Evolutionary conservation across 1,284 basidiomycete genomes (phyloP).

Genomic region (Ganoderma boninense): DNA sequence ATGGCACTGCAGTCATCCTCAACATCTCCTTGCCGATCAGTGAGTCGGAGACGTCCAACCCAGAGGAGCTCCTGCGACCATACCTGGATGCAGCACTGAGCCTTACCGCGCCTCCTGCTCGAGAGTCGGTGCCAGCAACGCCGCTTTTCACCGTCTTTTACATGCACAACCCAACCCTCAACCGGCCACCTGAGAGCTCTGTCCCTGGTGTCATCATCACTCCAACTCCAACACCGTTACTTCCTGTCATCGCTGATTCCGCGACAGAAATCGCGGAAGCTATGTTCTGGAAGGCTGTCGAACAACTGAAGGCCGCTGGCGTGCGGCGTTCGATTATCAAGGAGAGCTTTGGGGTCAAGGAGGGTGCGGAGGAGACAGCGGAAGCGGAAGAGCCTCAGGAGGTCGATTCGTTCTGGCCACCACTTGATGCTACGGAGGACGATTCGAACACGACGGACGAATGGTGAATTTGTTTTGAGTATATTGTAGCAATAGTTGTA

Average conservation of each 20-base stretch:
- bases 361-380: slow-evolving; percentile 12
- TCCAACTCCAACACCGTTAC: slow-evolving; percentile 48
- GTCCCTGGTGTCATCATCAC: slow-evolving; percentile 46
- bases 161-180: slow-evolving; percentile 47
- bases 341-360: slow-evolving; percentile 3
- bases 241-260: slow-evolving; percentile 66
- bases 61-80: slow-evolving; percentile 63
- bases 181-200: slow-evolving; percentile 14
- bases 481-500: background rate
- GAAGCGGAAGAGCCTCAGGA: slow-evolving; percentile 29
- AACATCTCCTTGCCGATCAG: slow-evolving; percentile 65
- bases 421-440: slow-evolving; percentile 40
- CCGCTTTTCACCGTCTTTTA: slow-evolving; percentile 68
- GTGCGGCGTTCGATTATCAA: slow-evolving; percentile 19
- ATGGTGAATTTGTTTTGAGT: slow-evolving; percentile 28
- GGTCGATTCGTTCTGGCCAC: slow-evolving; percentile 46
- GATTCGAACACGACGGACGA: slow-evolving; percentile 35
- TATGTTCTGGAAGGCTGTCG: slow-evolving; percentile 63
- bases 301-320: slow-evolving; percentile 33
- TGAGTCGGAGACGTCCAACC: slow-evolving; percentile 33
- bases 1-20: slow-evolving; percentile 45
- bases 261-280: slow-evolving; percentile 66
- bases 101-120: slow-evolving; percentile 38
- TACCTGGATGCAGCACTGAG: slow-evolving; percentile 64
- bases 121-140: slow-evolving; percentile 31